A percentile compares a stretch with the other conserved stretches of the same genome.
These are phyloP conservation scores for Escallonia rubra DNA, from an alignment of 129 eudicot genomes.

Conservation along the genomic window DNA sequence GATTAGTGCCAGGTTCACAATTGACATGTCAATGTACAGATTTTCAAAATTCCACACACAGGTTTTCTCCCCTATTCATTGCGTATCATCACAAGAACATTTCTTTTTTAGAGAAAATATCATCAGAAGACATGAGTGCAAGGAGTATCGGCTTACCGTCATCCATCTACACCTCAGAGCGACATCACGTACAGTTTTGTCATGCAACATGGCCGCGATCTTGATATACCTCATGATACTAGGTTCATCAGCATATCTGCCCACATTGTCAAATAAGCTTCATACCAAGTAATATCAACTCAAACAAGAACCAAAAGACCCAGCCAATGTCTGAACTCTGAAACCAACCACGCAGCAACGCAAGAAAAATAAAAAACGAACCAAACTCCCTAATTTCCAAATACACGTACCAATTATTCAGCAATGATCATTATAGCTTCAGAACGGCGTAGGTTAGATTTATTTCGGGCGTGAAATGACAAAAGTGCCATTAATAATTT, in stretches of 20 bases:
- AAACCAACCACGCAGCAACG: background rate
- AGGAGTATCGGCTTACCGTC: constrained; percentile 58
- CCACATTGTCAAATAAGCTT: background rate
- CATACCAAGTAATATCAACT: constrained; percentile 1
- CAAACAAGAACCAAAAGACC: constrained; percentile 1
- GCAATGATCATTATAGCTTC: background rate
- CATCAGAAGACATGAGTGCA: background rate
- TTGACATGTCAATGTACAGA: no score
- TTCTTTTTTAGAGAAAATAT: background rate
- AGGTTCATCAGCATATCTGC: constrained; percentile 73
- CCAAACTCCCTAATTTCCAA: no score
- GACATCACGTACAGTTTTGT: constrained; percentile 96
- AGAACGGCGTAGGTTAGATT: no score
- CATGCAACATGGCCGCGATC: constrained; percentile 76
- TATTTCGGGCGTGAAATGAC: no score
- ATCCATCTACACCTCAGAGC: constrained; percentile 93
- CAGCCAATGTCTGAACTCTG: background rate
- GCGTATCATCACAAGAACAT: background rate
- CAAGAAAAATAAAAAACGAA: background rate
- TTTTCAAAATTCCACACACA: no score
- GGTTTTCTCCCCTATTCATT: background rate
- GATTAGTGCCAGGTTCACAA: no score
- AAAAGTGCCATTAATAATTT: no score
- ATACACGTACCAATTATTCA: background rate
- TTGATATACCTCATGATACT: constrained; percentile 74